phyloP scores from a whole-genome alignment of 371 early-diverging fungal genomes.

The Mortierella sp. region DNA sequence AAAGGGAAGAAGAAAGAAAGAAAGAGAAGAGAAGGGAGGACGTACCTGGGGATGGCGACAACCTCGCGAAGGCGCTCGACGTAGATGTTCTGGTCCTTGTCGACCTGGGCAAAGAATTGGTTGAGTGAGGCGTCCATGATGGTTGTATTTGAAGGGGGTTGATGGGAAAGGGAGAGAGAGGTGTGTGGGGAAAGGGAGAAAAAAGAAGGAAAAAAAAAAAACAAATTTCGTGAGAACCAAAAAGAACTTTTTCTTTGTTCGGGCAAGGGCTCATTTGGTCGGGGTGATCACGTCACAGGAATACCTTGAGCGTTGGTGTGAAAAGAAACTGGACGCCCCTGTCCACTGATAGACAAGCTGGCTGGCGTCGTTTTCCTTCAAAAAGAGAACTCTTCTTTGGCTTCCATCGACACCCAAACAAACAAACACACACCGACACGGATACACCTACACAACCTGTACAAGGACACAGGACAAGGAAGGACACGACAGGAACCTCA shows the following conservation, averaged over 20 bases:
- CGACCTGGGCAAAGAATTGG: conserved; percentile 82
- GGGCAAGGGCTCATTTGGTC: neutral
- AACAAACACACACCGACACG: neutral
- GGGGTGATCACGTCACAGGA: conserved; percentile 9
- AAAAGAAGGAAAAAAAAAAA: neutral
- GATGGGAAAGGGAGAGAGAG: neutral
- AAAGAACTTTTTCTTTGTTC: conserved; percentile 3
- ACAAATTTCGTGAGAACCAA: neutral
- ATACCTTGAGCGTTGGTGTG: neutral
- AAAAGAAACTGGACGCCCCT: neutral
- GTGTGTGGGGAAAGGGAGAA: neutral
- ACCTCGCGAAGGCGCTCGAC: conserved; percentile 90
- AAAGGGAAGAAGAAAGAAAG: neutral
- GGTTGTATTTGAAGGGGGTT: neutral
- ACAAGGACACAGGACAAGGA: neutral
- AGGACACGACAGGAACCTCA: neutral
- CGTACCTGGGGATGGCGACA: conserved; percentile 92
- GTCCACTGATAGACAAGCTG: no score
- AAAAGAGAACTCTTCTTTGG: neutral
- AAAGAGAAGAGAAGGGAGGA: neutral
- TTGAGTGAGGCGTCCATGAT: conserved; percentile 48
- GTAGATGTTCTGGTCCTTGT: conserved; percentile 83
- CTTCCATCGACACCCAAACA: neutral
- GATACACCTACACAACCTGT: neutral
- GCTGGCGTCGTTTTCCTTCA: no score